These are phyloP conservation scores for Solanum corneliomulleri DNA, from an alignment of 257 asterid genomes.

Conservation along the genomic window DNA sequence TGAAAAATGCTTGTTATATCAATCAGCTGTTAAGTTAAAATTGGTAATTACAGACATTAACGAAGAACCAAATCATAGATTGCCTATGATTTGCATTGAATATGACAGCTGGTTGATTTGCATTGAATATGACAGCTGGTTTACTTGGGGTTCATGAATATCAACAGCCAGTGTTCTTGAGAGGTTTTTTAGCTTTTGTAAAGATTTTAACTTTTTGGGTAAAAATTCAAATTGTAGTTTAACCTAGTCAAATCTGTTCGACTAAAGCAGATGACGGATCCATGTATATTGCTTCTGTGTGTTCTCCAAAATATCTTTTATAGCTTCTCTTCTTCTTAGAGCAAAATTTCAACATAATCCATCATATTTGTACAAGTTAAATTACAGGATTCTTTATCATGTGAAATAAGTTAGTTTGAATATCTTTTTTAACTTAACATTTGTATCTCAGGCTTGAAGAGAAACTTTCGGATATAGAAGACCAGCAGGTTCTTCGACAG, in stretches of 20 bases:
- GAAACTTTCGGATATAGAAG: conserved; percentile 61
- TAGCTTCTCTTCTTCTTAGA: not conserved
- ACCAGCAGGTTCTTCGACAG: conserved; percentile 43
- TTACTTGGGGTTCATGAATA: not conserved
- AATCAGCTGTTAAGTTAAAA: not conserved
- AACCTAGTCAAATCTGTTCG: not conserved
- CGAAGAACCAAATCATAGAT: not conserved
- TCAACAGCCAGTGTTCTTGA: not conserved
- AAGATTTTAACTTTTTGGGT: not conserved
- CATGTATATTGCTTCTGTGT: not conserved
- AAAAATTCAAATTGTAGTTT: not conserved
- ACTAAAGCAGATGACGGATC: not conserved
- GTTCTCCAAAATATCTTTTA: not conserved
- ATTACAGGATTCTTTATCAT: not conserved
- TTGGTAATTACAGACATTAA: not conserved
- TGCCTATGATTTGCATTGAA: not conserved
- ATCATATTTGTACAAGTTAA: not conserved
- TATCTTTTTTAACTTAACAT: conserved; percentile 8
- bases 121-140: not conserved
- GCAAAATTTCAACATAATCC: not conserved
- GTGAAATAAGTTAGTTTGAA: conserved; percentile 2
- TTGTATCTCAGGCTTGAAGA: conserved; percentile 52
- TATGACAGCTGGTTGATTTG: not conserved
- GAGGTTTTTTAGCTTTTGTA: not conserved
- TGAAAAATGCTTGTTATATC: not conserved